Evolutionary conservation across 2,329 filamentous ascomycete species (phyloP).

Genomic region (Mollisia scopiformis): DNA sequence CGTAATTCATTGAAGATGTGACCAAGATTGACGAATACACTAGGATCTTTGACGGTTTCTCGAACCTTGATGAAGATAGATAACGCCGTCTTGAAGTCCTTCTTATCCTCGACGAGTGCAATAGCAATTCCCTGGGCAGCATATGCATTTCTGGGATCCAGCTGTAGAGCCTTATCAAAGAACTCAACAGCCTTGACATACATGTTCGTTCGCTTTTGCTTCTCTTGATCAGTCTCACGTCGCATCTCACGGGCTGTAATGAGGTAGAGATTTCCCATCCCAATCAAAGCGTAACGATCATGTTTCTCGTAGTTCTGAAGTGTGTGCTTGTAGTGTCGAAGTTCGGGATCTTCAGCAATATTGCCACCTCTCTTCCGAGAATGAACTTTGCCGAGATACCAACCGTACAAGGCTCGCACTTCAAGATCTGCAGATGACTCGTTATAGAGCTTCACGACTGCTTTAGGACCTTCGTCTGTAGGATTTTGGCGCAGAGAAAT

Average conservation of each 20-base stretch:
- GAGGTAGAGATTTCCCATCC: constrained; percentile 91
- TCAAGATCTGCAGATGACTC: constrained; percentile 85
- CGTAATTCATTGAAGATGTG: constrained; percentile 90
- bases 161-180: constrained; percentile 93
- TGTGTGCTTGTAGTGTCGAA: constrained; percentile 95
- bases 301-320: constrained; percentile 95
- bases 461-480: constrained; percentile 83
- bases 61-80: constrained; percentile 88
- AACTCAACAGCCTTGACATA: constrained; percentile 96
- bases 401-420: constrained; percentile 89
- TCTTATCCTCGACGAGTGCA: constrained; percentile 91
- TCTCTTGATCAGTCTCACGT: constrained; percentile 84
- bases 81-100: constrained; percentile 80
- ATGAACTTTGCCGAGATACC: constrained; percentile 83
- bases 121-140: constrained; percentile 96
- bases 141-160: constrained; percentile 95
- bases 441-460: constrained; percentile 83
- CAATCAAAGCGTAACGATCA: constrained; percentile 93
- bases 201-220: constrained; percentile 83
- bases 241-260: constrained; percentile 92
- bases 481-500: constrained; percentile 83
- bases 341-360: constrained; percentile 86
- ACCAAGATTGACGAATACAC: constrained; percentile 89
- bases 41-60: constrained; percentile 86
- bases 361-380: constrained; percentile 82